phyloP scores from a whole-genome alignment of 768 basidiomycete genomes.

The Sporobolomyces phaffii region DNA sequence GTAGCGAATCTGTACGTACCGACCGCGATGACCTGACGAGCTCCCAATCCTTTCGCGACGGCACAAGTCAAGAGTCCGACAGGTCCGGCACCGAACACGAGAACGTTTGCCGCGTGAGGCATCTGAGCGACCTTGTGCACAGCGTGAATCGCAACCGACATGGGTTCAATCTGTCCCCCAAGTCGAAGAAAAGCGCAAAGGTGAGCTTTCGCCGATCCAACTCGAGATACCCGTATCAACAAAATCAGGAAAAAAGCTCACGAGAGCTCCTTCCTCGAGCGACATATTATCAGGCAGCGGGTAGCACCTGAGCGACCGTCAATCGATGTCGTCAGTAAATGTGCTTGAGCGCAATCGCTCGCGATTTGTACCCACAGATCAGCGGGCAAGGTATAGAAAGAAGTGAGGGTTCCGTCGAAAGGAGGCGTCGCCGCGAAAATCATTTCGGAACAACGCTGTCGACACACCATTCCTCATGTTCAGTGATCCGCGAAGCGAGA shows the following conservation, averaged over 20 bases:
- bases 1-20: conserved; percentile 50
- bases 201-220: too few species aligned
- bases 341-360: too few species aligned
- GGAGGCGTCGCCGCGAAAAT: conserved; percentile 74
- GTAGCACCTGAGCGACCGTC: conserved; percentile 52
- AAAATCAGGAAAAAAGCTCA: conserved; percentile 43
- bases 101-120: conserved; percentile 66
- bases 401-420: conserved; percentile 71
- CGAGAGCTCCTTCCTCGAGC: conserved; percentile 93
- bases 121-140: conserved; percentile 70
- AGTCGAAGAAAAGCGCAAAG: background rate
- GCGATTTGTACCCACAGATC: conserved; percentile 53
- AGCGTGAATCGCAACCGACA: conserved; percentile 85
- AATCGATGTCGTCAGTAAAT: background rate
- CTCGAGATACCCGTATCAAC: background rate
- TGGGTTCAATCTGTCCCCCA: conserved; percentile 97
- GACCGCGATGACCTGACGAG: conserved; percentile 72
- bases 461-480: too few species aligned
- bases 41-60: conserved; percentile 89
- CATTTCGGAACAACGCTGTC: conserved; percentile 80
- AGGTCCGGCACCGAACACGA: conserved; percentile 80
- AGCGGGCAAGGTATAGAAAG: conserved; percentile 79
- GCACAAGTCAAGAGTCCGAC: conserved; percentile 81
- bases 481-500: too few species aligned
- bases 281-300: conserved; percentile 69